phyloP scores from a whole-genome alignment of 2,329 filamentous ascomycete genomes.

The Penicillium sclerotigenum region DNA sequence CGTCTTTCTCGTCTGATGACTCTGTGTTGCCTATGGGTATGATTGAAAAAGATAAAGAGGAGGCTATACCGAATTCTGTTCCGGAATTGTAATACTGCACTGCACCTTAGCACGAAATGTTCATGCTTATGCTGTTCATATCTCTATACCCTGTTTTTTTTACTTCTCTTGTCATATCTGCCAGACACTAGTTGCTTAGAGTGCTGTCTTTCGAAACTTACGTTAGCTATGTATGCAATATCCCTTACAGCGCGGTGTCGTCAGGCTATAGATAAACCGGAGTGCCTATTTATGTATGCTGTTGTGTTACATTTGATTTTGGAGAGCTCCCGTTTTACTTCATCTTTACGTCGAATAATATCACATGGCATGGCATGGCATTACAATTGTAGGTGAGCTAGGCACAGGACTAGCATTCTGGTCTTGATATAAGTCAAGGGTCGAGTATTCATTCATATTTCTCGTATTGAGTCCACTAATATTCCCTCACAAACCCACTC shows the following conservation, averaged over 20 bases:
- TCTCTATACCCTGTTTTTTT: constrained; percentile 8
- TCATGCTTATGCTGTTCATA: constrained; percentile 6
- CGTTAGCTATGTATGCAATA: neutral
- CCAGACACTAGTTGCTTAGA: neutral
- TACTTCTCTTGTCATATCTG: neutral
- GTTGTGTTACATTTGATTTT: neutral
- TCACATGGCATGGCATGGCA: neutral
- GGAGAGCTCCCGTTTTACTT: neutral
- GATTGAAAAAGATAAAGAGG: constrained; percentile 26
- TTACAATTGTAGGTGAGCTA: neutral
- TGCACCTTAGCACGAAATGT: neutral
- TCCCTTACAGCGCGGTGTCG: neutral
- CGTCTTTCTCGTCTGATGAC: constrained; percentile 38
- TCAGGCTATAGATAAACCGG: neutral
- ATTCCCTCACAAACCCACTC: constrained; percentile 15
- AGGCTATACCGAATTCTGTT: constrained; percentile 19
- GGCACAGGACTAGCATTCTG: neutral
- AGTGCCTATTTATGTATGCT: neutral
- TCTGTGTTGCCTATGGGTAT: constrained; percentile 26
- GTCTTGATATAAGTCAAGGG: neutral
- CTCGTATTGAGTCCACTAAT: constrained; percentile 10
- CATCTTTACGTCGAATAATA: neutral
- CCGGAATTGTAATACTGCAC: constrained; percentile 25
- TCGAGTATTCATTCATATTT: constrained; percentile 9
- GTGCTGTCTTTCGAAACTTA: neutral